Percentiles rank a stretch among this genome's conserved stretches.
phyloP scores from a whole-genome alignment of 495 filamentous ascomycete genomes.

The Xylaria sp. region DNA sequence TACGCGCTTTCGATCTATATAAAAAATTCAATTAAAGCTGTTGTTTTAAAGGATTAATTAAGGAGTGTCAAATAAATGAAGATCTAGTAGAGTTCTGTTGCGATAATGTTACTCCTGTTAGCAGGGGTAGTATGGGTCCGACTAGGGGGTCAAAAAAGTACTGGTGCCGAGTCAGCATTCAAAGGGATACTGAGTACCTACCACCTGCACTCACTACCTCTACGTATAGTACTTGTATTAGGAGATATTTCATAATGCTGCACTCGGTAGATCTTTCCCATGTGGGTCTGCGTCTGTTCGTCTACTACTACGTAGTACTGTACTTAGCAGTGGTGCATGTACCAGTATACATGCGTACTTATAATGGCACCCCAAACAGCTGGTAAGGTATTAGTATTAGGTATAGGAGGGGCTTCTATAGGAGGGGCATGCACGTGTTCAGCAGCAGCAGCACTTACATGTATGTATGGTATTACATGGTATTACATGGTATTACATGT shows the following conservation, averaged over 20 bases:
- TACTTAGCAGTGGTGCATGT: neutral
- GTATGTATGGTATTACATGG: neutral
- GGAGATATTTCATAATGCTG: constrained; percentile 8
- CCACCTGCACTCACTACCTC: neutral
- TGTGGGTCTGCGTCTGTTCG: neutral
- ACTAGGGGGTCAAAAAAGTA: too few species aligned
- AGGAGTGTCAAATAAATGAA: too few species aligned
- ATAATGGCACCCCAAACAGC: constrained; percentile 19
- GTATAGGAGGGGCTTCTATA: neutral
- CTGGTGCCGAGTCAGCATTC: too few species aligned
- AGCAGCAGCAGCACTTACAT: neutral
- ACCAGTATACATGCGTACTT: neutral
- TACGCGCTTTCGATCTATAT: too few species aligned
- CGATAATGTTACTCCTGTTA: too few species aligned
- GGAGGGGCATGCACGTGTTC: constrained; percentile 25
- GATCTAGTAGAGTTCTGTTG: too few species aligned
- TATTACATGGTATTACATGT: too few species aligned
- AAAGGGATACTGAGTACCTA: too few species aligned
- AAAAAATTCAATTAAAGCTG: too few species aligned
- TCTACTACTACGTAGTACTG: neutral
- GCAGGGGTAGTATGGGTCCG: too few species aligned
- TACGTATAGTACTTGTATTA: too few species aligned
- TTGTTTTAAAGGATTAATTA: too few species aligned
- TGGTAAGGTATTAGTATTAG: neutral
- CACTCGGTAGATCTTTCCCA: constrained; percentile 12